Conservation (phyloP, 1,284 basidiomycete species). For the Porogramme epimiltina region DNA sequence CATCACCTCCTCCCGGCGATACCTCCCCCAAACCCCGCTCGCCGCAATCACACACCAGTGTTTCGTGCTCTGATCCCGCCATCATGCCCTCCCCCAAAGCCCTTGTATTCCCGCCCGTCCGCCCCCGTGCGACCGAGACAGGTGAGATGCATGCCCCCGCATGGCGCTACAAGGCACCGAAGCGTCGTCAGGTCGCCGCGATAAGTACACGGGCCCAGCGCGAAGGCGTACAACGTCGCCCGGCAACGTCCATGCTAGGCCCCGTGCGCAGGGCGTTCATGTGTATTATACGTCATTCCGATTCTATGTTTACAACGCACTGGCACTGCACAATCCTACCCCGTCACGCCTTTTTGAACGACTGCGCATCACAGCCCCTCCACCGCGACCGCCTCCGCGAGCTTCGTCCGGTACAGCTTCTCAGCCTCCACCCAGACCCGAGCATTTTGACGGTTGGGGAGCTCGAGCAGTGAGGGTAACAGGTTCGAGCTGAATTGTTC, state of each 20-base stretch:
- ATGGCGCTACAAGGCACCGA: slow-evolving; percentile 1
- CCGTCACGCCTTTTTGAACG: not conserved
- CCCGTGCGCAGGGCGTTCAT: no score
- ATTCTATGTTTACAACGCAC: slow-evolving; percentile 1
- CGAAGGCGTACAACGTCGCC: no score
- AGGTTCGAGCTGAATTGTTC: slow-evolving; percentile 95
- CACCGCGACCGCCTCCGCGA: slow-evolving; percentile 60
- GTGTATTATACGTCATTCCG: no score
- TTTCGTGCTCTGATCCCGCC: slow-evolving; percentile 12
- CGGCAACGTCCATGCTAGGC: no score
- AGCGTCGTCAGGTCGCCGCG: not conserved
- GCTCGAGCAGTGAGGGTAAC: slow-evolving; percentile 82
- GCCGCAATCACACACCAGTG: not conserved
- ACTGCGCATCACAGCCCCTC: slow-evolving; percentile 28
- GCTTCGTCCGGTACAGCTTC: slow-evolving; percentile 81
- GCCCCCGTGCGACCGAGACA: not conserved
- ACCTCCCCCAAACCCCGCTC: not conserved
- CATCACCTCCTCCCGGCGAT: not conserved
- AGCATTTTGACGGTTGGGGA: slow-evolving; percentile 68
- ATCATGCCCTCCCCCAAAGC: slow-evolving; percentile 4
- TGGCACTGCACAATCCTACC: no score
- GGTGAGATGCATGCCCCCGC: not conserved
- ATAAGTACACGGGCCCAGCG: no score
- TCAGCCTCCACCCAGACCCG: slow-evolving; percentile 93
- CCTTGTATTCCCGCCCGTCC: not conserved